phyloP scores from a whole-genome alignment of 2,329 filamentous ascomycete species.

The Thelonectria blattea region DNA sequence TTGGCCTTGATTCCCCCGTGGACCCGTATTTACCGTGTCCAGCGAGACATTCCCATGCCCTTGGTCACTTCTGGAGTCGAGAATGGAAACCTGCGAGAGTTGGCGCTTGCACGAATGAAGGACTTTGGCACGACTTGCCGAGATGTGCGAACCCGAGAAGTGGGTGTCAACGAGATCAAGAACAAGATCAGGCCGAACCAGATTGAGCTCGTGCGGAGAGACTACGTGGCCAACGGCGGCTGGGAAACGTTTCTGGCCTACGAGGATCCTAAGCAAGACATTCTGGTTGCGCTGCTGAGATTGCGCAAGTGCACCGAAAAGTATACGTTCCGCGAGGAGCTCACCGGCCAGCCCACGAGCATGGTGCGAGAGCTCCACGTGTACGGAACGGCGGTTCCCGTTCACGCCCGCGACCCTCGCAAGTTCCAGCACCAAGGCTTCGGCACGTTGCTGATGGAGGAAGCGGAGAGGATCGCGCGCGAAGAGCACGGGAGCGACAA shows the following conservation, averaged over 20 bases:
- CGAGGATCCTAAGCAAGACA: slow-evolving; percentile 98
- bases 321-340: slow-evolving; percentile 90
- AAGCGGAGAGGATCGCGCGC: slow-evolving; percentile 92
- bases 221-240: slow-evolving; percentile 93
- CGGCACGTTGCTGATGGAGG: slow-evolving; percentile 95
- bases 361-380: slow-evolving; percentile 95
- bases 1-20: slow-evolving; percentile 93
- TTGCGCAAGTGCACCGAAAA: slow-evolving; percentile 89
- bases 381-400: slow-evolving; percentile 95
- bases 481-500: slow-evolving; percentile 94
- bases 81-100: slow-evolving; percentile 93
- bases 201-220: slow-evolving; percentile 90
- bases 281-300: slow-evolving; percentile 87
- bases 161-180: slow-evolving; percentile 98
- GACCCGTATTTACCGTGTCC: slow-evolving; percentile 98
- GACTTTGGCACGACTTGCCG: slow-evolving; percentile 97
- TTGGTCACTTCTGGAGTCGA: slow-evolving; percentile 98
- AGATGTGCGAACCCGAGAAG: slow-evolving; percentile 93
- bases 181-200: slow-evolving; percentile 97
- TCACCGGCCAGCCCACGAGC: slow-evolving; percentile 85
- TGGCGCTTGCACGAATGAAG: slow-evolving; percentile 97
- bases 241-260: slow-evolving; percentile 99
- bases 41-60: slow-evolving; percentile 99
- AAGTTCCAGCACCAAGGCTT: slow-evolving; percentile 99
- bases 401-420: slow-evolving; percentile 90